These are phyloP conservation scores for Scopulariopsis brevicaulis DNA, from an alignment of 2,329 filamentous ascomycete species.

Conservation along the genomic window DNA sequence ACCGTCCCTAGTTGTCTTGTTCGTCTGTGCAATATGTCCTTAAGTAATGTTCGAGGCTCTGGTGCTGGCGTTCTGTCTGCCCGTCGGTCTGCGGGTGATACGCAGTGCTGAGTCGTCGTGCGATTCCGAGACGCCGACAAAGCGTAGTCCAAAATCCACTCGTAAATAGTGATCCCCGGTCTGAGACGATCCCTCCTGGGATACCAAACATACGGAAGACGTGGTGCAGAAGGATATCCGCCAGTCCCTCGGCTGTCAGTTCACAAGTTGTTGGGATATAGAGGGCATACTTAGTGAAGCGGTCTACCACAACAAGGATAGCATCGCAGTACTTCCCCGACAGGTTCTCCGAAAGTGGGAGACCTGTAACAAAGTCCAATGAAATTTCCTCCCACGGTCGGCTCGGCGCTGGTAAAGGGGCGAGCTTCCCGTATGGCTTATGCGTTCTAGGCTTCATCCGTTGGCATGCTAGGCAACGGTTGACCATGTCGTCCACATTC, in stretches of 20 bases:
- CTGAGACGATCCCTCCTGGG: neutral
- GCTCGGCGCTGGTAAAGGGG: neutral
- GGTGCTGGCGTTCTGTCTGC: neutral
- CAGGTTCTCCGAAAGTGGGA: neutral
- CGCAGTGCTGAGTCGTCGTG: neutral
- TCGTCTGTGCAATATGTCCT: neutral
- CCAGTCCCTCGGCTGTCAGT: neutral
- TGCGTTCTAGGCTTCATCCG: no score
- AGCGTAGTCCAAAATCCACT: neutral
- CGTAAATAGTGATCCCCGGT: neutral
- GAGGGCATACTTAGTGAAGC: neutral
- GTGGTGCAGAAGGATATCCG: neutral
- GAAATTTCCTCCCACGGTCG: neutral
- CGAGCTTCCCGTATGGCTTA: neutral
- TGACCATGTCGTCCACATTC: no score
- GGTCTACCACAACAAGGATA: neutral
- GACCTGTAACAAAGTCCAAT: neutral
- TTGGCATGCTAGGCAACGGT: no score
- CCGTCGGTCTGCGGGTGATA: neutral
- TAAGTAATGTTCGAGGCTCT: neutral
- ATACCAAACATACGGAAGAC: neutral
- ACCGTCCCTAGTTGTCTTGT: neutral
- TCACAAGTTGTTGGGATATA: neutral
- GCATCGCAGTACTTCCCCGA: neutral
- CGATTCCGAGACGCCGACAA: neutral